Evolutionary conservation across 2,329 filamentous ascomycete genomes (phyloP), one percentile per base, ranked within the genome.

Genomic region (Lachnellula arida): DNA sequence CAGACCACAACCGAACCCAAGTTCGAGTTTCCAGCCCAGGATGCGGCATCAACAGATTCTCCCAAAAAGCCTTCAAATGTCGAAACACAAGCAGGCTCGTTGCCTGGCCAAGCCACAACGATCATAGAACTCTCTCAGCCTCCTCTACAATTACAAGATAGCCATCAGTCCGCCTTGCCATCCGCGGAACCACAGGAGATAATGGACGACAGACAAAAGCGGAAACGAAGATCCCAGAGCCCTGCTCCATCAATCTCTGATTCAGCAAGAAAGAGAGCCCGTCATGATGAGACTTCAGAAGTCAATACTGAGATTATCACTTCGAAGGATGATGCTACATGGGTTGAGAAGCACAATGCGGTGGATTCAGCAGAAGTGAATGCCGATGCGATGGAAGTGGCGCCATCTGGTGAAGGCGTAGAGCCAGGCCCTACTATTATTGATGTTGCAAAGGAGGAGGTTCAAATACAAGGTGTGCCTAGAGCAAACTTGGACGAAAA

Each of bases 191-290:
- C 65, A n/a, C 60, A 62, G 28, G 65, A 67, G 64, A 63, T 72
- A 42, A 63, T 74, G 35, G 77, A 81, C 59, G 83, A 86, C 62
- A 74, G 75, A 42, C 81, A 81, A 63, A 88, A 86, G 71, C 78
- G 86, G 59, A 89, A 88, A 70, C 81, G 85, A 63, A 78, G 84
- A 63, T 89, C 84, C 44, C 76, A 77, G 54, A 88, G 79, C 55
- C 86, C 85, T 37, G 74, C 79, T 19, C 81, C 81, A 8, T 78
- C 76, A 9, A 72, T 75, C 23, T 77, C 82, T 55, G 78, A 81
- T 14, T 71, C 78, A 48, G 75, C 77, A 46, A 75, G 73, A 50
- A 87, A 87, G 68, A 82, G 80, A 58, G 72, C 76, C 11, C 80
- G 78, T 77, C 48, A 75, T 73, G 67, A 68, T 43, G 57, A 60